These are phyloP conservation scores for Senna siamea DNA, from an alignment of 306 rosid genomes.

Conservation along the genomic window DNA sequence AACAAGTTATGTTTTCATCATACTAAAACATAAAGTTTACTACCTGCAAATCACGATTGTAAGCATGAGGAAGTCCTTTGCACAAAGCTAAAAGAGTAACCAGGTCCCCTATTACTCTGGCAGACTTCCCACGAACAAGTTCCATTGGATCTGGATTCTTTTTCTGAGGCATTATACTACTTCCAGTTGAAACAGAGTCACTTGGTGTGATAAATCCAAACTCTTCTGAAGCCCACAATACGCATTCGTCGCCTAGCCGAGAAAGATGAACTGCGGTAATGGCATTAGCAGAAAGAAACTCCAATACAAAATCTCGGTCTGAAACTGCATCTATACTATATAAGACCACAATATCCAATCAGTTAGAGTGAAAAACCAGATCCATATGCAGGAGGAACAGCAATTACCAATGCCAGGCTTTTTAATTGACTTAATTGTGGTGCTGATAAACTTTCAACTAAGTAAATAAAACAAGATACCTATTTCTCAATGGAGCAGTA, in stretches of 20 bases:
- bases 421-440: neutral
- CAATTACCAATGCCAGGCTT: constrained; percentile 6
- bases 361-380: constrained; percentile 16
- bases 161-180: constrained; percentile 99
- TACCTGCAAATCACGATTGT: constrained; percentile 98
- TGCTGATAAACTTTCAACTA: neutral
- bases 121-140: constrained; percentile 98
- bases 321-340: constrained; percentile 94
- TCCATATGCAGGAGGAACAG: constrained; percentile 22
- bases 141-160: constrained; percentile 99
- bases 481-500: constrained; percentile 90
- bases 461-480: constrained; percentile 53
- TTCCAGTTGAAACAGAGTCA: constrained; percentile 94
- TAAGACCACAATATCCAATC: constrained; percentile 32
- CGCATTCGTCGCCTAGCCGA: constrained; percentile 99
- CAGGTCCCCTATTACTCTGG: constrained; percentile 86
- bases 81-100: constrained; percentile 88
- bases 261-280: constrained; percentile 93
- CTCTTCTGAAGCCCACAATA: constrained; percentile 97
- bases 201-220: constrained; percentile 93
- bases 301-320: constrained; percentile 90
- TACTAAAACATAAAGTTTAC: neutral
- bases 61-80: constrained; percentile 98
- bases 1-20: neutral
- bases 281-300: constrained; percentile 87